Evolutionary conservation across 768 basidiomycete species (phyloP).

Genomic region (Sarcodon sp.): DNA sequence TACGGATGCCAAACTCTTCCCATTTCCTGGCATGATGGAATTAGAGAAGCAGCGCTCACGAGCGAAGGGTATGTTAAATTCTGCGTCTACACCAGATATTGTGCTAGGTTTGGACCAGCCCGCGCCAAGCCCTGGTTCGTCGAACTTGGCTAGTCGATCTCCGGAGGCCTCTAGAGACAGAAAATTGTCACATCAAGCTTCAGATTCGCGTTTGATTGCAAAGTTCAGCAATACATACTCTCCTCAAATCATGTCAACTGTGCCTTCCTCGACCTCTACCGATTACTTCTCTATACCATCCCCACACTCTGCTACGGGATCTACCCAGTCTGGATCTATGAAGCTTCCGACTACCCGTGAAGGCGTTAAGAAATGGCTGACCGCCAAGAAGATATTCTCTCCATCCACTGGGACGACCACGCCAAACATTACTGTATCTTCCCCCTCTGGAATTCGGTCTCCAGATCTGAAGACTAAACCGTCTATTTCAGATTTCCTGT

Average conservation of each 20-base stretch:
- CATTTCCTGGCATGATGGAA: slow-evolving; percentile 79
- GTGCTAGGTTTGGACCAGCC: slow-evolving; percentile 29
- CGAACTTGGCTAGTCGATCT: slow-evolving; percentile 31
- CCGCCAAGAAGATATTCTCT: slow-evolving; percentile 41
- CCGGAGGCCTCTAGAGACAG: slow-evolving; percentile 44
- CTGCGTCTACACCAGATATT: slow-evolving; percentile 36
- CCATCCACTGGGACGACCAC: slow-evolving; percentile 26
- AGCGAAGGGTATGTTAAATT: slow-evolving; percentile 34
- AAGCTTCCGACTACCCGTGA: slow-evolving; percentile 65
- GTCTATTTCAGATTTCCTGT: slow-evolving; percentile 50
- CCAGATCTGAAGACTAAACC: slow-evolving; percentile 42
- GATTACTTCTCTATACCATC: slow-evolving; percentile 34
- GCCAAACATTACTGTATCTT: slow-evolving; percentile 7
- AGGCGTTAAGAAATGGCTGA: slow-evolving; percentile 74
- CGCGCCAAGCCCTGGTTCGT: slow-evolving; percentile 20
- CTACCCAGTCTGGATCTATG: slow-evolving; percentile 13
- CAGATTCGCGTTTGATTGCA: slow-evolving; percentile 50
- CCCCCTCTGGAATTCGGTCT: slow-evolving; percentile 18
- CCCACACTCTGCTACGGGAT: slow-evolving; percentile 17
- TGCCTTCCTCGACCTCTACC: slow-evolving; percentile 29
- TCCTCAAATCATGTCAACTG: slow-evolving; percentile 22
- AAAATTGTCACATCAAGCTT: slow-evolving; percentile 53
- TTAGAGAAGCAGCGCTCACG: slow-evolving; percentile 64
- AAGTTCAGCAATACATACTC: slow-evolving; percentile 33
- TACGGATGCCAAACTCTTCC: slow-evolving; percentile 70